Evolutionary conservation across 179 eudicot species (phyloP).

Genomic region (Silene noctiflora): DNA sequence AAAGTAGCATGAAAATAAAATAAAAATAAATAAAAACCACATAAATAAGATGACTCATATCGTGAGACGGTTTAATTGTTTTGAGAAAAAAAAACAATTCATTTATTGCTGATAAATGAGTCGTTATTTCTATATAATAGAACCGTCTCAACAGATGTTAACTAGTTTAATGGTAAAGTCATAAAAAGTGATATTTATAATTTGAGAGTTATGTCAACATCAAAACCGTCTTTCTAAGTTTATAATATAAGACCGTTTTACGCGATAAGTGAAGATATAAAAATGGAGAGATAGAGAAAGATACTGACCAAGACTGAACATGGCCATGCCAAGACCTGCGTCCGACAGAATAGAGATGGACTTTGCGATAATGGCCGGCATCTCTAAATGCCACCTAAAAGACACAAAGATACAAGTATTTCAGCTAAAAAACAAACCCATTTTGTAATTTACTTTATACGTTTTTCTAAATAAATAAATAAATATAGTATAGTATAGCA

Average conservation of each 20-base stretch:
- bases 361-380: slow-evolving; percentile 34
- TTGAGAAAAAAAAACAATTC: too few relatives aligned
- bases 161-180: too few relatives aligned
- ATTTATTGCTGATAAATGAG: too few relatives aligned
- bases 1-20: neutral
- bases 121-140: too few relatives aligned
- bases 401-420: neutral
- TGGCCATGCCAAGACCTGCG: slow-evolving; percentile 34
- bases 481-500: neutral
- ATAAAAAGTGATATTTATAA: too few relatives aligned
- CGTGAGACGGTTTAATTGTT: too few relatives aligned
- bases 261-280: too few relatives aligned
- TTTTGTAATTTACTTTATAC: neutral
- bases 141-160: too few relatives aligned
- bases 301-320: slow-evolving; percentile 31
- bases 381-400: slow-evolving; percentile 30
- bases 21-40: neutral
- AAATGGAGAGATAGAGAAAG: neutral
- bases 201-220: too few relatives aligned
- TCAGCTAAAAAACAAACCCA: neutral
- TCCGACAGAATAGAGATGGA: slow-evolving; percentile 32
- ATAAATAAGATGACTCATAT: too few relatives aligned
- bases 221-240: too few relatives aligned
- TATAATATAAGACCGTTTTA: too few relatives aligned
- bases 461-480: neutral